A percentile compares a stretch with the other conserved stretches of the same genome.
These are phyloP conservation scores for Coleophoma crateriformis DNA, from an alignment of 2,329 filamentous ascomycete species.

Conservation along the genomic window DNA sequence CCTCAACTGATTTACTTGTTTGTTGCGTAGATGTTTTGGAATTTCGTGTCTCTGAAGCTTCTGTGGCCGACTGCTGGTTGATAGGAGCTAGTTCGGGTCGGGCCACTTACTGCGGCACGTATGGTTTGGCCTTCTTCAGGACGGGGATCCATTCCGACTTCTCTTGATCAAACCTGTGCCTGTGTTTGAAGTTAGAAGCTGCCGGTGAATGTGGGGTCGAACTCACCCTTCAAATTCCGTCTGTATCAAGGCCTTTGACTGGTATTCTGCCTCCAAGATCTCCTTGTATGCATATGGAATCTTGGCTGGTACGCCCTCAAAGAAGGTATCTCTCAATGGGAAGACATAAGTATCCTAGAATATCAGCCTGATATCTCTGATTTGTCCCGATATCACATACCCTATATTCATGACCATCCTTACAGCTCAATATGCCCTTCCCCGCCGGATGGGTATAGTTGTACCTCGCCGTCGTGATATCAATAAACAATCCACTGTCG, in stretches of 20 bases:
- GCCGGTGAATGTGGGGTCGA: neutral
- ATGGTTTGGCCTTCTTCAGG: conserved; percentile 3
- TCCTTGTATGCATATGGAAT: conserved; percentile 60
- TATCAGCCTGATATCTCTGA: neutral
- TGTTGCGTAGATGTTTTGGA: no score
- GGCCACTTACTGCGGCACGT: neutral
- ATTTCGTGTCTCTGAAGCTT: no score
- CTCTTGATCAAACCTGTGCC: conserved; percentile 35
- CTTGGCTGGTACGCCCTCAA: conserved; percentile 60
- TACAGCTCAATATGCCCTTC: conserved; percentile 42
- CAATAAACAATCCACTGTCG: conserved; percentile 71
- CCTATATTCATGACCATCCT: conserved; percentile 44
- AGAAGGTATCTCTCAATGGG: conserved; percentile 62
- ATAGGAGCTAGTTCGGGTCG: neutral
- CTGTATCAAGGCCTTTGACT: conserved; percentile 41
- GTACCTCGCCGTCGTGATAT: conserved; percentile 68
- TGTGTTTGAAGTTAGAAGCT: conserved; percentile 11
- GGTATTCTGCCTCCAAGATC: conserved; percentile 53
- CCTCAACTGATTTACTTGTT: no score
- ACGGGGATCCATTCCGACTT: conserved; percentile 30
- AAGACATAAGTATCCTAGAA: conserved; percentile 53
- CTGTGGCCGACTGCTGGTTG: no score
- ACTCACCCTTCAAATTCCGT: conserved; percentile 48
- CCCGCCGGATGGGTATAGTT: conserved; percentile 32
- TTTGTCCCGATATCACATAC: conserved; percentile 22